Conservation (phyloP, 2,329 filamentous ascomycete genomes). For the Cercospora zeae-maydis region DNA sequence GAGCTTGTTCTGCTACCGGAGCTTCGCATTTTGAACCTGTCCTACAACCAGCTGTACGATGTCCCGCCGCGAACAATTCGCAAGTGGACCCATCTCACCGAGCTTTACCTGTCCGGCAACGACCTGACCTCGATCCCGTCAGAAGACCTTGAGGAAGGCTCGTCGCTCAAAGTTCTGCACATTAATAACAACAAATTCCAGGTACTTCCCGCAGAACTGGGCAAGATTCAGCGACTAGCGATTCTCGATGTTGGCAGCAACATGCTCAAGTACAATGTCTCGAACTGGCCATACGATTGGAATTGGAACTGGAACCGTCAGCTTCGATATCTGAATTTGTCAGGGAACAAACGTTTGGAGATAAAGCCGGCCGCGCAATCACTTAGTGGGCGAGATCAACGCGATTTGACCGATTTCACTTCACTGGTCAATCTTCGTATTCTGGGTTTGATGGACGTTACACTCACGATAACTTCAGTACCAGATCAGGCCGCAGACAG, state of each 20-base stretch:
- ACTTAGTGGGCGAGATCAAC: slow-evolving; percentile 52
- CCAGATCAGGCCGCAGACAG: slow-evolving; percentile 94
- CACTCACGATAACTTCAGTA: slow-evolving; percentile 85
- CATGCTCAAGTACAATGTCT: slow-evolving; percentile 94
- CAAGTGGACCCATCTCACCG: slow-evolving; percentile 83
- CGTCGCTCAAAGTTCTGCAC: slow-evolving; percentile 81
- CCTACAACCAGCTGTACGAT: slow-evolving; percentile 91
- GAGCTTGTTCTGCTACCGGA: slow-evolving; percentile 80
- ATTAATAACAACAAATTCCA: slow-evolving; percentile 99
- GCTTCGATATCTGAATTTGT: slow-evolving; percentile 89
- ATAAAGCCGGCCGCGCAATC: slow-evolving; percentile 66
- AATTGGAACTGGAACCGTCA: slow-evolving; percentile 99
- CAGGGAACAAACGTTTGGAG: slow-evolving; percentile 92
- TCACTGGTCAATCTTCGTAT: slow-evolving; percentile 79
- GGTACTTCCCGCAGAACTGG: slow-evolving; percentile 89
- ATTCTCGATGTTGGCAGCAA: slow-evolving; percentile 95
- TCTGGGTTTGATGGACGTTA: slow-evolving; percentile 95
- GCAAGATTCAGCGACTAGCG: slow-evolving; percentile 85
- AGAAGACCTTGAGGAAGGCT: slow-evolving; percentile 88
- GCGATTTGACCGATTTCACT: slow-evolving; percentile 85
- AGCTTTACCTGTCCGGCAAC: slow-evolving; percentile 93
- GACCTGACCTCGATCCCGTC: slow-evolving; percentile 86
- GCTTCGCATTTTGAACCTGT: slow-evolving; percentile 83
- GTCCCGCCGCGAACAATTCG: slow-evolving; percentile 84
- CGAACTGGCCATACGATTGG: slow-evolving; percentile 99